These are phyloP conservation scores for Triticum monococcum DNA, from an alignment of 176 grass and related monocot species.

Conservation along the genomic window DNA sequence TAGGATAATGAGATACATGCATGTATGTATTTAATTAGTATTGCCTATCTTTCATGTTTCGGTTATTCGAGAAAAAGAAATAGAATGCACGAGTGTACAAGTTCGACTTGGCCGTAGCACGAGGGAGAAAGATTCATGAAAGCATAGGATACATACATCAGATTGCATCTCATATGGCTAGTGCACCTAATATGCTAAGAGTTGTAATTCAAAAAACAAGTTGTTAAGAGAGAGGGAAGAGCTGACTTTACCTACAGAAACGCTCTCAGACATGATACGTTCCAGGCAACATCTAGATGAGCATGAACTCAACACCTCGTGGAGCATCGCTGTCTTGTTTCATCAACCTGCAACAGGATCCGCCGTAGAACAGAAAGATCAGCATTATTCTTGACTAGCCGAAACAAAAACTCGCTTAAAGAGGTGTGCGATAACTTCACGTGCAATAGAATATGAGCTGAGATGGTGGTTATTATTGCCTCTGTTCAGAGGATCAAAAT, in stretches of 20 bases:
- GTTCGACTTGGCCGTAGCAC: too few species aligned
- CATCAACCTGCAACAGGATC: slow-evolving; percentile 17
- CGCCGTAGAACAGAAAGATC: background rate
- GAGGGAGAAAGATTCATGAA: too few species aligned
- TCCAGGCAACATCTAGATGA: slow-evolving; percentile 12
- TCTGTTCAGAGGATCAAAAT: background rate
- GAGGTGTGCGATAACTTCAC: background rate
- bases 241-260: background rate
- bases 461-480: background rate
- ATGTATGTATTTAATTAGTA: background rate
- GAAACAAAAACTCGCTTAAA: background rate
- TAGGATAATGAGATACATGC: background rate
- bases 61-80: background rate
- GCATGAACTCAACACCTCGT: slow-evolving; percentile 14
- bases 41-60: background rate
- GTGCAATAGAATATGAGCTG: background rate
- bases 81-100: too few species aligned
- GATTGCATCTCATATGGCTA: too few species aligned
- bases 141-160: too few species aligned
- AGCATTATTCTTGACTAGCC: background rate
- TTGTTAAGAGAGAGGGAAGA: slow-evolving; percentile 6
- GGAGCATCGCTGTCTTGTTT: slow-evolving; percentile 21
- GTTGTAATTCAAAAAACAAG: background rate
- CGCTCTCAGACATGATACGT: background rate
- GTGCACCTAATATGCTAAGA: too few species aligned